These are phyloP conservation scores for Pestalotiopsis sp. DNA, from an alignment of 2,329 filamentous ascomycete species.

Conservation along the genomic window DNA sequence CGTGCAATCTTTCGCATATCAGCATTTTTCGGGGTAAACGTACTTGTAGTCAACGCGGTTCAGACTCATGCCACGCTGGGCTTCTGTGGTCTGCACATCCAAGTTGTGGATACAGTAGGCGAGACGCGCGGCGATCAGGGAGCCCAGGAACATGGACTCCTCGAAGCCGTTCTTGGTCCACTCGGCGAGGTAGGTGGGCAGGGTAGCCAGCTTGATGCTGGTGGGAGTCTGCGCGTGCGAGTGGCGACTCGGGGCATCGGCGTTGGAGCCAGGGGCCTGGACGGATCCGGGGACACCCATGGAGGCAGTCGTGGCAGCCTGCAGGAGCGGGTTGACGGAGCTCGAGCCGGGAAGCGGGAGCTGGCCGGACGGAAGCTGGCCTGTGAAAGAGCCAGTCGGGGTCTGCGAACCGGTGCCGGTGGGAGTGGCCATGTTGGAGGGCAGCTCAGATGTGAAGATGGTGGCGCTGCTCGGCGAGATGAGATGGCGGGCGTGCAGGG, in stretches of 20 bases:
- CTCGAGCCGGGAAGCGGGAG: conserved; percentile 32
- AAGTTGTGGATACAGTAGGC: conserved; percentile 62
- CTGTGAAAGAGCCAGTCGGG: conserved; percentile 67
- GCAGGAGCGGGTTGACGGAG: conserved; percentile 83
- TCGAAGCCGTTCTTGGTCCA: conserved; percentile 84
- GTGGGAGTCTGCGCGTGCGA: conserved; percentile 76
- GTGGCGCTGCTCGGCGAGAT: conserved; percentile 91
- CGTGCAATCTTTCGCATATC: neutral
- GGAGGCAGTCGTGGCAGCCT: conserved; percentile 81
- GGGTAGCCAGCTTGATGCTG: conserved; percentile 74
- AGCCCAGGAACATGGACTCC: conserved; percentile 83
- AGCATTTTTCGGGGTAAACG: conserved; percentile 27
- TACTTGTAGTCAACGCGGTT: conserved; percentile 64
- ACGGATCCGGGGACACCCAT: conserved; percentile 43
- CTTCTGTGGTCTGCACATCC: conserved; percentile 52
- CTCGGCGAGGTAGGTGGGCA: conserved; percentile 85
- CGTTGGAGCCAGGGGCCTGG: conserved; percentile 41
- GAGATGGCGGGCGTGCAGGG: conserved; percentile 79
- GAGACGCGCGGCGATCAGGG: conserved; percentile 75
- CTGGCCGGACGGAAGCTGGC: conserved; percentile 42
- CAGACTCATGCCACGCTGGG: conserved; percentile 57
- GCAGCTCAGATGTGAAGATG: conserved; percentile 96
- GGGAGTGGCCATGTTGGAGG: conserved; percentile 90
- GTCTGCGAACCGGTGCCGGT: conserved; percentile 90
- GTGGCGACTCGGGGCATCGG: conserved; percentile 41